A percentile compares a stretch with the other conserved stretches of the same genome.
These are phyloP conservation scores for Naumovozyma baii DNA, from an alignment of 805 yeast species.

Conservation along the genomic window DNA sequence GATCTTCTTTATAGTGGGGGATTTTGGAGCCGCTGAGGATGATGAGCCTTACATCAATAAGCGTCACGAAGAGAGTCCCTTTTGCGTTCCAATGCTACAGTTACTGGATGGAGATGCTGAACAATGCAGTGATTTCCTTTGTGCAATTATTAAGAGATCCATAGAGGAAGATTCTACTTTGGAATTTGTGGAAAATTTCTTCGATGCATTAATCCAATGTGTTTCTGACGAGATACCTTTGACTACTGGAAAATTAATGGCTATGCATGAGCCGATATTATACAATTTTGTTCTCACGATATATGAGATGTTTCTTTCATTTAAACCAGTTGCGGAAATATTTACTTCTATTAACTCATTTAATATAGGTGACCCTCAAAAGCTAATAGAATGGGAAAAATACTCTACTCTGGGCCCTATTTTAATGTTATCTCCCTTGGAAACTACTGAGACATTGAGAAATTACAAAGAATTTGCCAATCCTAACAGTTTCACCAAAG, in stretches of 20 bases:
- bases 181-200: conserved; percentile 48
- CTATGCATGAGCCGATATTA: conserved; percentile 37
- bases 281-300: conserved; percentile 47
- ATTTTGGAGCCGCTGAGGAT: conserved; percentile 28
- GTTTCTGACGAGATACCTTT: background rate
- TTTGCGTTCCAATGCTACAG: background rate
- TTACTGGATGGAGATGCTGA: background rate
- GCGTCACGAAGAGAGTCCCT: too few relatives aligned
- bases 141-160: conserved; percentile 48
- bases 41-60: conserved; percentile 19
- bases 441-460: conserved; percentile 39
- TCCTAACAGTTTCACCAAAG: background rate
- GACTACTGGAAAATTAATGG: too few relatives aligned
- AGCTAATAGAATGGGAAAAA: conserved; percentile 47
- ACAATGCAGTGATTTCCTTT: conserved; percentile 36
- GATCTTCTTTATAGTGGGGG: conserved; percentile 60
- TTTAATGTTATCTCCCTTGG: conserved; percentile 64
- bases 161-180: conserved; percentile 55
- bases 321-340: conserved; percentile 51
- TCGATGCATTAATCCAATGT: conserved; percentile 21
- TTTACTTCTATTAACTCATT: conserved; percentile 52
- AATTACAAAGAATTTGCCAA: conserved; percentile 28
- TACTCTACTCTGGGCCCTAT: conserved; percentile 69
- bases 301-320: conserved; percentile 47
- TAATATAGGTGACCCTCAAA: conserved; percentile 35